A percentile compares a stretch with the other conserved stretches of the same genome.
These are phyloP conservation scores for Epichloe gansuensis DNA, from an alignment of 2,329 filamentous ascomycete species.

Conservation along the genomic window DNA sequence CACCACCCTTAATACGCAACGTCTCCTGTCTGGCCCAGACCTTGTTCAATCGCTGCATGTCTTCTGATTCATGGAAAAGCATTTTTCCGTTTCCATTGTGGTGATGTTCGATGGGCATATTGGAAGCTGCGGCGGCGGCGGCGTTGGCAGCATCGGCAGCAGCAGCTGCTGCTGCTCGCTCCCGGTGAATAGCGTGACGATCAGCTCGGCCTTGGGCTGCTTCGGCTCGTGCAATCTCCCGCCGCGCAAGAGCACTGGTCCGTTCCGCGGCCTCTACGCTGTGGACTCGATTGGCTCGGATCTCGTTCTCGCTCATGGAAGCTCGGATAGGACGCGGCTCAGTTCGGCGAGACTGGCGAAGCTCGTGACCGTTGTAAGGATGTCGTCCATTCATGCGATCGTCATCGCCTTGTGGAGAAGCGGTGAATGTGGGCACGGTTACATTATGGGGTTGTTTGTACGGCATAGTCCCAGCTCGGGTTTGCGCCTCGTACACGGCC, in stretches of 20 bases:
- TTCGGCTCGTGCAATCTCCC: slow-evolving; percentile 40
- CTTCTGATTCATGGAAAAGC: slow-evolving; percentile 32
- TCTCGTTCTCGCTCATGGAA: slow-evolving; percentile 12
- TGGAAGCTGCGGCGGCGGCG: slow-evolving; percentile 14
- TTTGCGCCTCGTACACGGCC: slow-evolving; percentile 38
- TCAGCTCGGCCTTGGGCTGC: slow-evolving; percentile 38
- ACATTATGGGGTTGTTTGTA: slow-evolving; percentile 12
- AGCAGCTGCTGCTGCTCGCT: slow-evolving; percentile 22
- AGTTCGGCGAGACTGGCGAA: slow-evolving; percentile 30
- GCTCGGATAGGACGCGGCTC: slow-evolving; percentile 21
- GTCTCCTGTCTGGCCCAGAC: slow-evolving; percentile 43
- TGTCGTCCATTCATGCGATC: slow-evolving; percentile 6
- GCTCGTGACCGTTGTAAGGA: slow-evolving; percentile 23
- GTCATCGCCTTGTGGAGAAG: slow-evolving; percentile 12
- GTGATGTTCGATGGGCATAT: slow-evolving; percentile 9
- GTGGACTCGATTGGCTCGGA: slow-evolving; percentile 11
- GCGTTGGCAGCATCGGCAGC: slow-evolving; percentile 19
- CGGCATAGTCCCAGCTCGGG: slow-evolving; percentile 24
- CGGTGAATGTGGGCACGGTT: slow-evolving; percentile 10
- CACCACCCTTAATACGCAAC: slow-evolving; percentile 27
- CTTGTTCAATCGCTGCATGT: slow-evolving; percentile 39
- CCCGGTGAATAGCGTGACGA: slow-evolving; percentile 30
- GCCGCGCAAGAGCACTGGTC: slow-evolving; percentile 34
- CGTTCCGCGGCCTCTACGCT: slow-evolving; percentile 28
- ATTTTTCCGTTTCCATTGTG: slow-evolving; percentile 15